A percentile compares a stretch with the other conserved stretches of the same genome.
Evolutionary conservation across 2,329 filamentous ascomycete genomes (phyloP).

Genomic region (Cyphellophora attinorum): DNA sequence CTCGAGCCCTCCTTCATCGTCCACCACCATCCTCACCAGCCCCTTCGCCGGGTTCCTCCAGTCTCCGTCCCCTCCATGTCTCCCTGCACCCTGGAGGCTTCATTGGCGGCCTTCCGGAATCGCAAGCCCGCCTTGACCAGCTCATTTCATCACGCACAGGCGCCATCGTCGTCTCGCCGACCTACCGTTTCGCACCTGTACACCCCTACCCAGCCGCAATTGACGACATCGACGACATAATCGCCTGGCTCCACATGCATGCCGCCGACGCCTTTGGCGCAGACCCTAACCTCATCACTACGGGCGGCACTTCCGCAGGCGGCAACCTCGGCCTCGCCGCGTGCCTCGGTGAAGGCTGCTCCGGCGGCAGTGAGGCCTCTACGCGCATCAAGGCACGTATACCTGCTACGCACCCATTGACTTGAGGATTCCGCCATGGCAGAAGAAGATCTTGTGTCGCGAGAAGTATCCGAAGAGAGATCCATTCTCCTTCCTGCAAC

Average conservation of each 20-base stretch:
- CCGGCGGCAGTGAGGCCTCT: conserved; percentile 8
- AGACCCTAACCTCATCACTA: conserved; percentile 29
- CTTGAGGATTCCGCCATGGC: conserved; percentile 27
- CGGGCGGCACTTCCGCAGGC: conserved; percentile 36
- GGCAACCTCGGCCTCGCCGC: conserved; percentile 33
- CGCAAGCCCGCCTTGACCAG: conserved; percentile 2
- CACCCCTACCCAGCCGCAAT: conserved; percentile 34
- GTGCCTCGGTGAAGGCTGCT: conserved; percentile 18
- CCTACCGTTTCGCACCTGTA: conserved; percentile 34
- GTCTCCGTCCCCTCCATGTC: conserved; percentile 10
- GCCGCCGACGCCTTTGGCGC: conserved; percentile 28
- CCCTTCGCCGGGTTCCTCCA: neutral
- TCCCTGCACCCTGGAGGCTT: conserved; percentile 11
- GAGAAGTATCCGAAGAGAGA: conserved; percentile 26
- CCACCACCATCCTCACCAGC: conserved; percentile 3
- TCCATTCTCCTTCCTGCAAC: conserved; percentile 27
- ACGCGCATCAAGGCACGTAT: conserved; percentile 31
- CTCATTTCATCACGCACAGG: conserved; percentile 2
- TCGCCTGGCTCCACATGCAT: conserved; percentile 30
- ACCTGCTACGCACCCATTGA: conserved; percentile 34
- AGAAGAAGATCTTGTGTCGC: conserved; percentile 28
- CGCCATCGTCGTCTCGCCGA: conserved; percentile 15
- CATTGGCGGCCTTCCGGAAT: conserved; percentile 9
- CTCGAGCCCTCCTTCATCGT: conserved; percentile 4
- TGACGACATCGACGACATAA: conserved; percentile 35